These are phyloP conservation scores for Trichocladium uniseriatum DNA, from an alignment of 495 filamentous ascomycete species.

Conservation along the genomic window DNA sequence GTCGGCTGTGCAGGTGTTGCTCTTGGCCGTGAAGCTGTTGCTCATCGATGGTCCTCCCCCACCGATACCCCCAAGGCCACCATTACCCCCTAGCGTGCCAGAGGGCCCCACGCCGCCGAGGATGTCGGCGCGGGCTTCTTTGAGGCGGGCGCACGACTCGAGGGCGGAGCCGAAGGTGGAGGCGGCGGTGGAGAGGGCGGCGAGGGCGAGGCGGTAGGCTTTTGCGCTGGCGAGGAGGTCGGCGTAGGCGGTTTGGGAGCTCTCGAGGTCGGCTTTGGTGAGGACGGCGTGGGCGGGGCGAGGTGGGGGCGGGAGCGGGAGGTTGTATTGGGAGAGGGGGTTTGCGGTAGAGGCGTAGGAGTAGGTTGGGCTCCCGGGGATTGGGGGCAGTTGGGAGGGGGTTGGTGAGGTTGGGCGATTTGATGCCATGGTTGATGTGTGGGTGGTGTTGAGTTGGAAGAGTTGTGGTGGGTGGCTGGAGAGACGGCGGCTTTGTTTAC, in stretches of 20 bases:
- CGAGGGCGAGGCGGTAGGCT: constrained; percentile 48
- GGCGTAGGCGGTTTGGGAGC: constrained; percentile 50
- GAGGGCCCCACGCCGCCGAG: constrained; percentile 24
- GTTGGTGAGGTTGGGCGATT: constrained; percentile 37
- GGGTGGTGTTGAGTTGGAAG: background rate
- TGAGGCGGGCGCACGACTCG: constrained; percentile 55
- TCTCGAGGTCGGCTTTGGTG: constrained; percentile 50
- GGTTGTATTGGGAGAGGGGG: constrained; percentile 46
- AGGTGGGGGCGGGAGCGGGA: constrained; percentile 50
- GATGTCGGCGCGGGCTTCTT: constrained; percentile 46
- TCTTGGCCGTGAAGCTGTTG: constrained; percentile 33
- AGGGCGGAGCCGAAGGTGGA: constrained; percentile 52
- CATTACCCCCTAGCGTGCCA: too few species aligned
- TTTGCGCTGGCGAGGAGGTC: constrained; percentile 51
- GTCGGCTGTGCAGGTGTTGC: constrained; percentile 45
- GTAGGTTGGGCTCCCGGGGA: constrained; percentile 50
- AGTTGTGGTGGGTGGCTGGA: too few species aligned
- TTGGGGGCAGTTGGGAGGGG: constrained; percentile 39
- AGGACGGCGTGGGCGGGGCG: constrained; percentile 46
- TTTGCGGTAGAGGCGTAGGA: constrained; percentile 53
- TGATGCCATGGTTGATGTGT: constrained; percentile 15
- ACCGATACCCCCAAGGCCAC: too few species aligned
- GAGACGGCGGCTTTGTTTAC: background rate
- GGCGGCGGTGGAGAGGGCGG: constrained; percentile 47
- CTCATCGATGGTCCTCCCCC: too few species aligned